Evolutionary conservation across 2,329 filamentous ascomycete species (phyloP).

Genomic region (Xylariaceae sp.): DNA sequence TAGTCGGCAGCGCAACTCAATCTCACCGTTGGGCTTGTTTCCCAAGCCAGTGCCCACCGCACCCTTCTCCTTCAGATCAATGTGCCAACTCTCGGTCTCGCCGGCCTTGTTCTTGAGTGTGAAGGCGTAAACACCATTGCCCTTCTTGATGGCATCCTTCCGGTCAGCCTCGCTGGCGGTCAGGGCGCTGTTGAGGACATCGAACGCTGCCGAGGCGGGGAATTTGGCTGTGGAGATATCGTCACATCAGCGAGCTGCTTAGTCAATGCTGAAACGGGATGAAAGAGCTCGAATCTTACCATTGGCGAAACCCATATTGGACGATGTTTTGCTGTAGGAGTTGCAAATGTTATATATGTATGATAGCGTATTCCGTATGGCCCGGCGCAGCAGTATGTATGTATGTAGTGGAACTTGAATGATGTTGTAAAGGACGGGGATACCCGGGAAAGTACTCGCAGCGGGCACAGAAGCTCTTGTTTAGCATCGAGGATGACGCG

Average conservation of each 20-base stretch:
- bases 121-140: constrained; percentile 83
- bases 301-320: constrained; percentile 67
- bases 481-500: constrained; percentile 27
- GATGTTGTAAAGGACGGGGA: background rate
- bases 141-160: constrained; percentile 83
- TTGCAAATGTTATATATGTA: background rate
- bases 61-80: constrained; percentile 90
- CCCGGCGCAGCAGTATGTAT: background rate
- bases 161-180: constrained; percentile 62
- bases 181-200: constrained; percentile 73
- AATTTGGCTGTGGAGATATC: constrained; percentile 58
- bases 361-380: background rate
- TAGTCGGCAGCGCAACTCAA: background rate
- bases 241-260: constrained; percentile 8
- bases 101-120: constrained; percentile 82
- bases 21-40: constrained; percentile 75
- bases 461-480: background rate
- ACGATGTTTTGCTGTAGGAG: constrained; percentile 2
- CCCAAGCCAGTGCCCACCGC: constrained; percentile 72
- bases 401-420: background rate
- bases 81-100: constrained; percentile 81
- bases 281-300: constrained; percentile 42
- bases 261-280: background rate
- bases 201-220: constrained; percentile 86
- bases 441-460: background rate